phyloP scores from a whole-genome alignment of 164 flowering plant species.

The Dillenia suffruticosa region DNA sequence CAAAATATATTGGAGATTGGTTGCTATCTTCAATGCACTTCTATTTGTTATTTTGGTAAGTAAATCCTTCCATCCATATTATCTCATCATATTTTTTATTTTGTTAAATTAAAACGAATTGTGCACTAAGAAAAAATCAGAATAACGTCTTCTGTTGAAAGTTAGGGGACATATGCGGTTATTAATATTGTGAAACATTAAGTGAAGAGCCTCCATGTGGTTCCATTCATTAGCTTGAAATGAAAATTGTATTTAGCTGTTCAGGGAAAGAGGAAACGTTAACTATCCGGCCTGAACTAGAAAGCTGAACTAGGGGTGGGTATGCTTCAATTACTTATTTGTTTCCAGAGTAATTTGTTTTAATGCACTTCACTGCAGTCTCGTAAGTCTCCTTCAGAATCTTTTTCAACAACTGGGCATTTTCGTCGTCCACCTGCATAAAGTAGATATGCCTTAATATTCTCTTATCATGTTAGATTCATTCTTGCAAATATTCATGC shows the following conservation, averaged over 20 bases:
- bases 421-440: constrained; percentile 6
- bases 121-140: neutral
- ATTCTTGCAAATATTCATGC: too few species aligned
- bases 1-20: constrained; percentile 95
- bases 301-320: constrained; percentile 28
- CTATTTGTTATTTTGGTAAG: constrained; percentile 86
- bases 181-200: neutral
- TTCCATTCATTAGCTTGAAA: too few species aligned
- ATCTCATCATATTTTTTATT: neutral
- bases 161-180: neutral
- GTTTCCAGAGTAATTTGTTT: constrained; percentile 35
- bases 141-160: neutral
- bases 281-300: constrained; percentile 8
- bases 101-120: too few species aligned
- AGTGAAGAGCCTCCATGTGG: too few species aligned
- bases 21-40: constrained; percentile 75
- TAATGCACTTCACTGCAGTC: constrained; percentile 20
- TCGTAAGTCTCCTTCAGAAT: constrained; percentile 14
- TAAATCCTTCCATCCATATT: neutral
- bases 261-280: constrained; percentile 10
- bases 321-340: constrained; percentile 24
- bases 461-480: too few species aligned
- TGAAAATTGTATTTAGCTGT: constrained; percentile 11
- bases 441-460: too few species aligned
- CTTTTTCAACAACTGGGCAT: neutral